Evolutionary conservation across 345 rosid genomes (phyloP).

Genomic region (Moringa oleifera): DNA sequence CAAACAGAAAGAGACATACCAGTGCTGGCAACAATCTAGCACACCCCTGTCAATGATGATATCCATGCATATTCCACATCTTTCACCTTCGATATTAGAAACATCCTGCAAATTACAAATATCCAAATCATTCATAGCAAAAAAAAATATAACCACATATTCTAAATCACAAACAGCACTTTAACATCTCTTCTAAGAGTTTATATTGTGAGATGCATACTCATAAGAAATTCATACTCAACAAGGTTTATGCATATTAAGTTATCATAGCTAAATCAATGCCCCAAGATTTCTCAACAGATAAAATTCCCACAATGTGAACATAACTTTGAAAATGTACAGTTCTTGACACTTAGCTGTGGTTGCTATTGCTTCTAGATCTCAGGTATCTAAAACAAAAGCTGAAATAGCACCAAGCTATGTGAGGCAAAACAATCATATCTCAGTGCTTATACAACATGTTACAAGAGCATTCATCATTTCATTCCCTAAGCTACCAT

Average conservation of each 20-base stretch:
- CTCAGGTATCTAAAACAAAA: too few relatives aligned
- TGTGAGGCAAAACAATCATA: too few relatives aligned
- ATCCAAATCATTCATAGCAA: not conserved
- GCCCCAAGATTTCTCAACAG: not conserved
- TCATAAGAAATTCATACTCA: not conserved
- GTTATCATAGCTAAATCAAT: slow-evolving; percentile 3
- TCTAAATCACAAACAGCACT: slow-evolving; percentile 8
- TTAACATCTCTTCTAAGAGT: not conserved
- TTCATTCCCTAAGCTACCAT: too few relatives aligned
- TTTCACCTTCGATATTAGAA: slow-evolving; percentile 59
- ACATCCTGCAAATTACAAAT: slow-evolving; percentile 41
- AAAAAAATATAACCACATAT: not conserved
- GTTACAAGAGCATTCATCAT: too few relatives aligned
- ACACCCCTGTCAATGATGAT: slow-evolving; percentile 88
- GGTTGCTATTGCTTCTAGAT: too few relatives aligned
- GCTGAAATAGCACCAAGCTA: too few relatives aligned
- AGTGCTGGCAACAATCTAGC: slow-evolving; percentile 95
- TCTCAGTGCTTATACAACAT: too few relatives aligned
- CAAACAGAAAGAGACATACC: slow-evolving; percentile 32
- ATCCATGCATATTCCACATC: slow-evolving; percentile 99
- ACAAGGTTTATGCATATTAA: slow-evolving; percentile 6
- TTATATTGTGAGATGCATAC: too few relatives aligned
- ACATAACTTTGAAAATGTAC: too few relatives aligned
- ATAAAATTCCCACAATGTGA: too few relatives aligned
- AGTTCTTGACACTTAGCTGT: too few relatives aligned